These are phyloP conservation scores for Cordyceps militaris DNA, from an alignment of 2,329 filamentous ascomycete species.

Conservation along the genomic window DNA sequence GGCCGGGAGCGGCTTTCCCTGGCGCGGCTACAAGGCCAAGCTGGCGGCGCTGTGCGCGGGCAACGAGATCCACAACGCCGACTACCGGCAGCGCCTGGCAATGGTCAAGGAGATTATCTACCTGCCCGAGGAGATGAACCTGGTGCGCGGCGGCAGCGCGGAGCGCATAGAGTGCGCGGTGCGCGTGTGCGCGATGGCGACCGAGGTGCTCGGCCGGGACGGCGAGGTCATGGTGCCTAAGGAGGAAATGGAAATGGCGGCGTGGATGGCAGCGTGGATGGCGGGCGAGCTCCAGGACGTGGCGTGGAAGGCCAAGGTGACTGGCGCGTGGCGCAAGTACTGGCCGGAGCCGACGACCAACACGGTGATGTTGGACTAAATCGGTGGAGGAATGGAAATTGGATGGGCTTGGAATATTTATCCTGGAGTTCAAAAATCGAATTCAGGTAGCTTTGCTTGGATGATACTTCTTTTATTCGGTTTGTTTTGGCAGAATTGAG, in stretches of 20 bases:
- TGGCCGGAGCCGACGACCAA: background rate
- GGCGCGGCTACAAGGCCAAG: slow-evolving; percentile 19
- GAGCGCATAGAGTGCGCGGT: slow-evolving; percentile 21
- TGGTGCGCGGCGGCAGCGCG: slow-evolving; percentile 20
- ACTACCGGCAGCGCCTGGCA: slow-evolving; percentile 18
- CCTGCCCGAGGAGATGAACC: slow-evolving; percentile 23
- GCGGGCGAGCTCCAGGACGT: too few species aligned
- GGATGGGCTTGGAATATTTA: background rate
- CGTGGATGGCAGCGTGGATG: slow-evolving; percentile 22
- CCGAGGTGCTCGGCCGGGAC: slow-evolving; percentile 19
- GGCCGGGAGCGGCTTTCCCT: slow-evolving; percentile 14
- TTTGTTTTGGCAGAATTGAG: too few species aligned
- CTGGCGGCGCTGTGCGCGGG: slow-evolving; percentile 17
- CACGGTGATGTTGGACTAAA: background rate
- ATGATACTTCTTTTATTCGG: too few species aligned
- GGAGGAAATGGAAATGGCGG: slow-evolving; percentile 15
- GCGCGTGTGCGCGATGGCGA: slow-evolving; percentile 22
- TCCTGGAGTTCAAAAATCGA: too few species aligned
- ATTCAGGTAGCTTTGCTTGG: too few species aligned
- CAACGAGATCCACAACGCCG: slow-evolving; percentile 11
- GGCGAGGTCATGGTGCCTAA: slow-evolving; percentile 17
- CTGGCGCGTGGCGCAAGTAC: background rate
- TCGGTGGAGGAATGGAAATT: background rate
- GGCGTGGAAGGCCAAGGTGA: slow-evolving; percentile 19
- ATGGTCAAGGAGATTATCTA: slow-evolving; percentile 22